Percentiles rank a stretch among this genome's conserved stretches.
These are phyloP conservation scores for Dictyophora rubrovolvata DNA, from an alignment of 768 basidiomycete genomes.

Conservation along the genomic window DNA sequence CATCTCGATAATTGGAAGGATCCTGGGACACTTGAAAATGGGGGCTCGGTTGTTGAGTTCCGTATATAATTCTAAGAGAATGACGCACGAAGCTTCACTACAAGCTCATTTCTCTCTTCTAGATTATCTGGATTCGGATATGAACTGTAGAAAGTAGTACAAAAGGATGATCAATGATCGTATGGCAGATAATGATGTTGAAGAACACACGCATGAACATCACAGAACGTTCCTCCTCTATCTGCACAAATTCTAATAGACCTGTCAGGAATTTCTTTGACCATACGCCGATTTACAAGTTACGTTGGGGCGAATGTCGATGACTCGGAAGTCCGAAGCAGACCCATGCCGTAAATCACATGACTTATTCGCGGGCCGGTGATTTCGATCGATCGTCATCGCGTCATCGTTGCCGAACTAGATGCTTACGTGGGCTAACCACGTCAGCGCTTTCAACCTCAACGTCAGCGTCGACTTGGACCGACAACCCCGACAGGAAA, in stretches of 20 bases:
- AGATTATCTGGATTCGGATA: slow-evolving; percentile 62
- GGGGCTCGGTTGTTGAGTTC: background rate
- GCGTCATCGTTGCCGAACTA: no score
- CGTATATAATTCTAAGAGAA: background rate
- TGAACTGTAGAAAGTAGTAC: slow-evolving; percentile 33
- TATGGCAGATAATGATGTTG: background rate
- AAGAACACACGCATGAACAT: slow-evolving; percentile 63
- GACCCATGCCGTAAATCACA: no score
- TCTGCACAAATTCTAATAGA: slow-evolving; percentile 83
- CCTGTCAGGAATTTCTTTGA: slow-evolving; percentile 42
- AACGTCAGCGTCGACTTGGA: no score
- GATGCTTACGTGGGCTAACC: no score
- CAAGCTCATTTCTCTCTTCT: slow-evolving; percentile 57
- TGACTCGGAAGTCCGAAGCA: no score
- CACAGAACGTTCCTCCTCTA: slow-evolving; percentile 88
- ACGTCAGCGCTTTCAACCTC: no score
- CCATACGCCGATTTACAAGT: background rate
- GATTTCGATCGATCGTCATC: no score
- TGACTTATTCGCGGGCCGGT: no score
- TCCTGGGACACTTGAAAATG: slow-evolving; percentile 69
- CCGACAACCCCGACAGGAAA: no score
- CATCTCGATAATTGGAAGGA: slow-evolving; percentile 78
- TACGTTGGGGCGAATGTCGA: no score
- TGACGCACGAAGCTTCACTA: slow-evolving; percentile 78
- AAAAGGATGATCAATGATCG: background rate